Percentiles rank a stretch among this genome's conserved stretches.
Conservation (phyloP, 2,329 filamentous ascomycete genomes). For the Apiospora hydei region DNA sequence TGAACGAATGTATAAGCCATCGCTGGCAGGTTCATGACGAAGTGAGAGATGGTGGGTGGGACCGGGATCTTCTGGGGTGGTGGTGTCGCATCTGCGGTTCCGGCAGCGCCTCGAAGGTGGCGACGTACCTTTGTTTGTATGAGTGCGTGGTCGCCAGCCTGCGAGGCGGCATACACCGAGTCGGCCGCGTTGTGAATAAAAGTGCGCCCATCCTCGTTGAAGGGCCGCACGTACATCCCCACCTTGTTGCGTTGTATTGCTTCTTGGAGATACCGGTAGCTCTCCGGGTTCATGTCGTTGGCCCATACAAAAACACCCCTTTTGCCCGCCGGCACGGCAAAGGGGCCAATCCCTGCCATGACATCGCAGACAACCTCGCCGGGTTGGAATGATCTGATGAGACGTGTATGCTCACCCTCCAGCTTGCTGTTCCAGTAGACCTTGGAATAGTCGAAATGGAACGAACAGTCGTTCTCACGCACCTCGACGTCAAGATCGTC, state of each 20-base stretch:
- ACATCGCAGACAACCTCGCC: constrained; percentile 94
- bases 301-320: constrained; percentile 93
- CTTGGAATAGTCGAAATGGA: constrained; percentile 91
- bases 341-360: constrained; percentile 97
- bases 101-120: constrained; percentile 41
- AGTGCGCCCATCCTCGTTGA: constrained; percentile 80
- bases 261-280: constrained; percentile 74
- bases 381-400: constrained; percentile 77
- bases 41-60: constrained; percentile 85
- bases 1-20: constrained; percentile 84
- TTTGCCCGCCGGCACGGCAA: constrained; percentile 89
- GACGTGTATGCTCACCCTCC: constrained; percentile 84
- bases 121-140: constrained; percentile 54
- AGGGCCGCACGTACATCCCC: constrained; percentile 74
- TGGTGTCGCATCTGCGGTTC: constrained; percentile 44
- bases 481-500: constrained; percentile 86
- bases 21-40: constrained; percentile 97
- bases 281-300: constrained; percentile 95
- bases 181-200: constrained; percentile 80
- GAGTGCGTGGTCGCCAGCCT: constrained; percentile 60
- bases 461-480: constrained; percentile 83
- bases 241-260: constrained; percentile 82
- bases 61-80: constrained; percentile 52
- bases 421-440: constrained; percentile 98
- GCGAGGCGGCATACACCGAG: constrained; percentile 60